Conservation (phyloP, 108 stramenopile genomes). For the Nannochloropsis oceanica region DNA sequence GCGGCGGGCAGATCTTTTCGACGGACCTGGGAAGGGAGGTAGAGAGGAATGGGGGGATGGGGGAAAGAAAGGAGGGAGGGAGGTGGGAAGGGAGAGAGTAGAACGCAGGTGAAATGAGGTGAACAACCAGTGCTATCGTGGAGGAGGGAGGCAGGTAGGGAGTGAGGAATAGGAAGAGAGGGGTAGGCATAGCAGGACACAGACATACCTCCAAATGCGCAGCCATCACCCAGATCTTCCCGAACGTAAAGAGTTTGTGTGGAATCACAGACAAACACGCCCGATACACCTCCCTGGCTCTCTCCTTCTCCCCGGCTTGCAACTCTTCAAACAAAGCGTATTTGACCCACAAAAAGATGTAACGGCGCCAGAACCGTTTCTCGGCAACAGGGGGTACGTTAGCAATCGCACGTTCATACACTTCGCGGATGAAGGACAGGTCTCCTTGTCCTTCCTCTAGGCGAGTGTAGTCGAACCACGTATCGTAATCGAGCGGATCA, state of each 20-base stretch:
- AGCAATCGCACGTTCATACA: conserved; percentile 85
- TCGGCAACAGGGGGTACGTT: conserved; percentile 61
- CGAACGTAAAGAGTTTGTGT: conserved; percentile 76
- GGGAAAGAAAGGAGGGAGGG: too few relatives aligned
- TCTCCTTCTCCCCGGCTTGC: conserved; percentile 50
- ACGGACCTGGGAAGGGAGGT: conserved; percentile 31
- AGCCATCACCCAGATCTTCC: conserved; percentile 90
- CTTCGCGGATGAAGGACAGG: conserved; percentile 27
- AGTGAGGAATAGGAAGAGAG: not conserved
- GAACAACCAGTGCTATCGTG: too few relatives aligned
- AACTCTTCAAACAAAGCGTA: conserved; percentile 90
- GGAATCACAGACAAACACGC: conserved; percentile 73
- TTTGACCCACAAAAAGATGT: conserved; percentile 96
- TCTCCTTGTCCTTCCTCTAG: conserved; percentile 61
- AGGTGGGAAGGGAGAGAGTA: too few relatives aligned
- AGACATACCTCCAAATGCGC: conserved; percentile 71
- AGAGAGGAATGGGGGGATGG: too few relatives aligned
- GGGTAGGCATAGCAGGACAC: too few relatives aligned
- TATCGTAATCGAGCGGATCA: conserved; percentile 81
- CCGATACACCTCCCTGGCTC: conserved; percentile 70
- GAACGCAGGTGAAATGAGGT: too few relatives aligned
- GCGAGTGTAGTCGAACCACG: conserved; percentile 93
- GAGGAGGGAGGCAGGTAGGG: not conserved
- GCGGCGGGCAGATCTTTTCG: conserved; percentile 68
- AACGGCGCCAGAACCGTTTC: conserved; percentile 88